Evolutionary conservation across 2,329 filamentous ascomycete species (phyloP).

Genomic region (Sphaceloma murrayae): DNA sequence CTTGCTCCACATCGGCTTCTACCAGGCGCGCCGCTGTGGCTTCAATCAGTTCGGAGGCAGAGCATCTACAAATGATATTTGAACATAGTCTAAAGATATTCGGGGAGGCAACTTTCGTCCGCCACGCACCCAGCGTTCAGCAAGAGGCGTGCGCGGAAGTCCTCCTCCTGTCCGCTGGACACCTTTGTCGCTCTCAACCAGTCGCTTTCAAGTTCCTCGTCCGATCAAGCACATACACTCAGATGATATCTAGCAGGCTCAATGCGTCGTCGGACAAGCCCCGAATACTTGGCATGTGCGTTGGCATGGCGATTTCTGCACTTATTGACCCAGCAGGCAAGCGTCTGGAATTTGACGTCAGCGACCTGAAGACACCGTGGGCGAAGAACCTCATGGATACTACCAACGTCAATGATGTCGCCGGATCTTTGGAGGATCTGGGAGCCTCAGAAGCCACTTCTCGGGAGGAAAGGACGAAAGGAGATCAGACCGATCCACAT

Average conservation of each 20-base stretch:
- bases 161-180: conserved; percentile 66
- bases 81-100: conserved; percentile 65
- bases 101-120: conserved; percentile 78
- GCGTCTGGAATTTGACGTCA: conserved; percentile 71
- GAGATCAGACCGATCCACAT: no score
- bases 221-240: conserved; percentile 64
- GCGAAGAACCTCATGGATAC: conserved; percentile 66
- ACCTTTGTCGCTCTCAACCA: conserved; percentile 57
- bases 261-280: conserved; percentile 64
- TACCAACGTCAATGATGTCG: conserved; percentile 49
- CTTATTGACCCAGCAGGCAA: conserved; percentile 59
- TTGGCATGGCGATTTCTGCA: conserved; percentile 62
- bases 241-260: conserved; percentile 74
- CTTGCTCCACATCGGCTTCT: conserved; percentile 20
- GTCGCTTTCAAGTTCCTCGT: conserved; percentile 59
- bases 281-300: conserved; percentile 77
- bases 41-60: conserved; percentile 21
- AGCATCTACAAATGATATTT: conserved; percentile 45
- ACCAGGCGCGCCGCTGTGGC: conserved; percentile 25
- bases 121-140: conserved; percentile 70
- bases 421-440: conserved; percentile 51
- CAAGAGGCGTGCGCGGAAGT: conserved; percentile 83
- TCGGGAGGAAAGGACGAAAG: neutral
- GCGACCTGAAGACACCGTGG: conserved; percentile 65
- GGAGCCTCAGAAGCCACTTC: neutral